Conservation (phyloP, 768 basidiomycete species). For the Kwoniella pini region DNA sequence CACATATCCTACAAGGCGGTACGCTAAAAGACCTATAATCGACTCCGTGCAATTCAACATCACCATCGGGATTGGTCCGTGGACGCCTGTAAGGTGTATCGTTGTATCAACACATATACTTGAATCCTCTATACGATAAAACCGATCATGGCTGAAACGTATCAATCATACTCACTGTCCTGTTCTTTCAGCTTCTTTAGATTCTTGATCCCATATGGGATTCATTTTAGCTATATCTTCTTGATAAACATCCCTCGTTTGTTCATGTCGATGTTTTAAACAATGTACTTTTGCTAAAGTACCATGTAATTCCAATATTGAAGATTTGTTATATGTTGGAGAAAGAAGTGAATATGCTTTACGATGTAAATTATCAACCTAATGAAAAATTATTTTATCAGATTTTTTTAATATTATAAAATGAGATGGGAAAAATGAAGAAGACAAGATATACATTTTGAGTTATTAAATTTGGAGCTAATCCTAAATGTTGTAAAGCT, state of each 20-base stretch:
- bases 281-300: conserved; percentile 84
- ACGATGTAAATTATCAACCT: conserved; percentile 90
- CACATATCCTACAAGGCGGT: conserved; percentile 73
- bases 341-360: conserved; percentile 60
- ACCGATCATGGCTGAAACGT: too few relatives aligned
- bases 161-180: conserved; percentile 27
- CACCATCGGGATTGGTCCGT: conserved; percentile 90
- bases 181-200: conserved; percentile 62
- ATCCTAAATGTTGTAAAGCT: conserved; percentile 70
- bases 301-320: conserved; percentile 83
- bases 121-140: too few relatives aligned
- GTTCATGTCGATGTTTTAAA: conserved; percentile 65
- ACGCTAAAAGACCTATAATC: conserved; percentile 75
- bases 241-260: conserved; percentile 71
- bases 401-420: too few relatives aligned
- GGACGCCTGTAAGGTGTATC: conserved; percentile 61
- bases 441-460: conserved; percentile 48
- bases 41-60: conserved; percentile 79
- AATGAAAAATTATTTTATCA: too few relatives aligned
- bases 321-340: conserved; percentile 53
- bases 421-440: too few relatives aligned
- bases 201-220: conserved; percentile 68
- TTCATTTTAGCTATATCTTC: conserved; percentile 70
- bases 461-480: conserved; percentile 70
- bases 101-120: too few relatives aligned